Evolutionary conservation across 2,329 filamentous ascomycete genomes (phyloP).

Genomic region (Penicillium paneum): DNA sequence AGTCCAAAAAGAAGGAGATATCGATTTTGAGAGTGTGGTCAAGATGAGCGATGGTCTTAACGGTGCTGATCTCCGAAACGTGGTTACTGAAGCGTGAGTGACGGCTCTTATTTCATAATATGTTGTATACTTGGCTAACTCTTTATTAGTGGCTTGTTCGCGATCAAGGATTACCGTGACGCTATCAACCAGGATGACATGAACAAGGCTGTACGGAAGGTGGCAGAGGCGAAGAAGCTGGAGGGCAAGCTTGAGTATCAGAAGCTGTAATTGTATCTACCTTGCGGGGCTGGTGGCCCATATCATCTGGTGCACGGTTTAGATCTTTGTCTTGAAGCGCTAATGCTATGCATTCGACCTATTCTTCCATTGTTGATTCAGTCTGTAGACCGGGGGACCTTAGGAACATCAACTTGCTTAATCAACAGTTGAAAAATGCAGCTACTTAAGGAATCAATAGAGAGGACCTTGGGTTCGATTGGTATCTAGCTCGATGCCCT

Average conservation of each 20-base stretch:
- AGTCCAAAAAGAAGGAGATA: slow-evolving; percentile 86
- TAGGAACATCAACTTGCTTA: background rate
- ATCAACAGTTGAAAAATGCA: background rate
- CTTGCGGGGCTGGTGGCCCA: slow-evolving; percentile 7
- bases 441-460: background rate
- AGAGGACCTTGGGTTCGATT: background rate
- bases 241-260: slow-evolving; percentile 98
- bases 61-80: slow-evolving; percentile 93
- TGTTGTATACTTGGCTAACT: slow-evolving; percentile 17
- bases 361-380: background rate
- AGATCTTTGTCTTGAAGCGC: slow-evolving; percentile 11
- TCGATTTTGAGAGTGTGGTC: slow-evolving; percentile 98
- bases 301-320: slow-evolving; percentile 9
- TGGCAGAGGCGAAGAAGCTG: slow-evolving; percentile 95
- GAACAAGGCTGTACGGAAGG: slow-evolving; percentile 98
- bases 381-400: background rate
- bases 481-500: background rate
- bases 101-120: background rate
- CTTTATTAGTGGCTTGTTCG: slow-evolving; percentile 73
- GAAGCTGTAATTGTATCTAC: slow-evolving; percentile 54
- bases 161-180: slow-evolving; percentile 97
- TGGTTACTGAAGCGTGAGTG: slow-evolving; percentile 95
- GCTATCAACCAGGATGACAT: slow-evolving; percentile 97
- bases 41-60: slow-evolving; percentile 99
- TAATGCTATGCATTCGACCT: slow-evolving; percentile 14